Percentiles rank a stretch among this genome's conserved stretches.
phyloP scores from a whole-genome alignment of 1,284 basidiomycete species.

The Anthracocystis walkeri region DNA sequence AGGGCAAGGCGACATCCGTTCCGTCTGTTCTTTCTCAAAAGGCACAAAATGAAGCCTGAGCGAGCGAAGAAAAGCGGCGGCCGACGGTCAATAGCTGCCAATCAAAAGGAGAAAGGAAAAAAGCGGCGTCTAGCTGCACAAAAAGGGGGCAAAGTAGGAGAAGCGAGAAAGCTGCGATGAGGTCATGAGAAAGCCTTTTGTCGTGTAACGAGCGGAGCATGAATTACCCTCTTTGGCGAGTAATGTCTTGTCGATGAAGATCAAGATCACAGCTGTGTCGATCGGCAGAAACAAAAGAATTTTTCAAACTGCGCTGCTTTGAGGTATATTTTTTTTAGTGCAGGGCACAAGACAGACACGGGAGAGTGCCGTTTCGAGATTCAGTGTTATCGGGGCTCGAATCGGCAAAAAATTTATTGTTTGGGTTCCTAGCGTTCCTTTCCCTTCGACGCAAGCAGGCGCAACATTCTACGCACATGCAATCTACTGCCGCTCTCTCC shows the following conservation, averaged over 20 bases:
- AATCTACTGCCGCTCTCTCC: neutral
- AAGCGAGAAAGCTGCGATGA: neutral
- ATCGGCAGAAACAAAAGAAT: neutral
- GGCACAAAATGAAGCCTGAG: too few species aligned
- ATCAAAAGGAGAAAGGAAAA: neutral
- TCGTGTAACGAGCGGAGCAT: neutral
- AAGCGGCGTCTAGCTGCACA: slow-evolving; percentile 1
- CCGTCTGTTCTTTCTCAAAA: neutral
- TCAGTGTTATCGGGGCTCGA: neutral
- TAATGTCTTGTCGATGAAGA: slow-evolving; percentile 1
- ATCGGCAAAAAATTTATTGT: neutral
- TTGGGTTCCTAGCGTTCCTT: neutral
- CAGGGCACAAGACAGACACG: too few species aligned
- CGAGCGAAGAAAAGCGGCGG: too few species aligned
- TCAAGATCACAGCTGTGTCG: neutral
- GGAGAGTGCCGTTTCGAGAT: neutral
- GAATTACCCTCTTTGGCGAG: slow-evolving; percentile 6
- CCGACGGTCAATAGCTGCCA: neutral
- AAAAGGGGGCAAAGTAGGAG: neutral
- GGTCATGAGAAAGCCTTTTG: neutral
- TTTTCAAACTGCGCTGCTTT: neutral
- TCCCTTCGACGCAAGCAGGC: neutral
- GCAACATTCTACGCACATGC: slow-evolving; percentile 3
- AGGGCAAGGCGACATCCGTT: slow-evolving; percentile 4
- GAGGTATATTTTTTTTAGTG: neutral